These are phyloP conservation scores for Phytopythium oedochilum DNA, from an alignment of 352 stramenopile genomes.

Conservation along the genomic window DNA sequence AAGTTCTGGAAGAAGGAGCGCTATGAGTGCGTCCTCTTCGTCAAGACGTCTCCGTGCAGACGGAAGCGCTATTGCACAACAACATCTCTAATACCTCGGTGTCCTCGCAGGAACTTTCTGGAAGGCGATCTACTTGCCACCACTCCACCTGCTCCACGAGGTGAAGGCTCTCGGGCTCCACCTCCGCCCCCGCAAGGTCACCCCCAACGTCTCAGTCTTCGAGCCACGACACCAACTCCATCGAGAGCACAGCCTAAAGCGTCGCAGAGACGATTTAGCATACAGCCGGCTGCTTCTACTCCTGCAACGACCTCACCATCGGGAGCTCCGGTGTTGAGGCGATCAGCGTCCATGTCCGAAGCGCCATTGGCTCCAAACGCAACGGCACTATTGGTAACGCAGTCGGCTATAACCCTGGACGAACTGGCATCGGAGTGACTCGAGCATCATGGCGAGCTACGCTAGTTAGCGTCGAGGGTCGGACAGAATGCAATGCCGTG, in stretches of 20 bases:
- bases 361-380: not conserved
- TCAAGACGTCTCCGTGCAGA: too few relatives aligned
- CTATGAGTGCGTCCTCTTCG: conserved; percentile 40
- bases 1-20: conserved; percentile 78
- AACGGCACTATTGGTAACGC: not conserved
- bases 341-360: conserved; percentile 1
- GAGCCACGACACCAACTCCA: not conserved
- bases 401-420: not conserved
- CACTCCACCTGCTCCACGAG: not conserved
- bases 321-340: not conserved
- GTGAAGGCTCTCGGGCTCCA: not conserved
- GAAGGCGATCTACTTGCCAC: conserved; percentile 17
- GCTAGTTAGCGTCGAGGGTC: too few relatives aligned
- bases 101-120: conserved; percentile 43
- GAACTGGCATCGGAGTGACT: not conserved
- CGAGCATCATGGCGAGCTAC: not conserved
- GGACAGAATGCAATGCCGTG: too few relatives aligned
- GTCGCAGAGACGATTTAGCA: not conserved
- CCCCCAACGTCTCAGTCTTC: not conserved
- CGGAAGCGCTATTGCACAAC: too few relatives aligned
- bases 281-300: not conserved
- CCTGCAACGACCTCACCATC: not conserved
- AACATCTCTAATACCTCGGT: not conserved
- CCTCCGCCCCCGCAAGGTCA: not conserved
- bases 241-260: not conserved